Evolutionary conservation across 2,329 filamentous ascomycete species (phyloP).

Genomic region (Colletotrichum noveboracense): DNA sequence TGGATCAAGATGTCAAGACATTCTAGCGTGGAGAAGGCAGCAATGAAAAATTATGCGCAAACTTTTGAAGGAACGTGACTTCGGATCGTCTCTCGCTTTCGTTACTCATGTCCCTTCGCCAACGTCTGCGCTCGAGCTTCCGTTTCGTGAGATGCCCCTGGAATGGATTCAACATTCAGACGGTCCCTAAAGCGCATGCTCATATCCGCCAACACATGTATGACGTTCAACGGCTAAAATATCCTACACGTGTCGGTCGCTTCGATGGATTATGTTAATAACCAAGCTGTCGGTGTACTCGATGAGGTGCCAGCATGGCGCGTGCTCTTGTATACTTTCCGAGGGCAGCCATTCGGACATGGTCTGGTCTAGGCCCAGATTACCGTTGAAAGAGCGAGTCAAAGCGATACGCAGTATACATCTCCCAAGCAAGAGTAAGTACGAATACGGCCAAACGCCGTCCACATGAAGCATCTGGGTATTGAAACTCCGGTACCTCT

Average conservation of each 20-base stretch:
- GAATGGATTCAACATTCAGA: neutral
- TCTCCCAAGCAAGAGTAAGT: neutral
- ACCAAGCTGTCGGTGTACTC: neutral
- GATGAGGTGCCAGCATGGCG: neutral
- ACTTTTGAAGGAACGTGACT: neutral
- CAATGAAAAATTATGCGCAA: slow-evolving; percentile 4
- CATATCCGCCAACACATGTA: neutral
- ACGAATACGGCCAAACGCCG: neutral
- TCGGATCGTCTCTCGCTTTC: neutral
- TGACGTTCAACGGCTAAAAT: neutral
- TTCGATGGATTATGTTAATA: neutral
- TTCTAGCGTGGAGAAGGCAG: slow-evolving; percentile 3
- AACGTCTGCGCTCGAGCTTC: neutral
- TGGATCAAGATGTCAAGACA: slow-evolving; percentile 3
- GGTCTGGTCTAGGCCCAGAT: neutral
- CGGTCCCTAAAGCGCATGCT: neutral
- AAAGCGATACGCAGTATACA: neutral
- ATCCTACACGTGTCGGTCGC: neutral
- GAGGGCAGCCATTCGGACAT: neutral
- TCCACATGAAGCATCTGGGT: neutral
- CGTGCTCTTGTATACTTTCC: neutral
- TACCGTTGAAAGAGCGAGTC: neutral
- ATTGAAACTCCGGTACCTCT: neutral
- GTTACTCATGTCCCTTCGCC: neutral
- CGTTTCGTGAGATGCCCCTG: neutral